Evolutionary conservation across 495 filamentous ascomycete genomes (phyloP), one percentile per base, ranked within the genome.

Genomic region (Neurospora sp.): DNA sequence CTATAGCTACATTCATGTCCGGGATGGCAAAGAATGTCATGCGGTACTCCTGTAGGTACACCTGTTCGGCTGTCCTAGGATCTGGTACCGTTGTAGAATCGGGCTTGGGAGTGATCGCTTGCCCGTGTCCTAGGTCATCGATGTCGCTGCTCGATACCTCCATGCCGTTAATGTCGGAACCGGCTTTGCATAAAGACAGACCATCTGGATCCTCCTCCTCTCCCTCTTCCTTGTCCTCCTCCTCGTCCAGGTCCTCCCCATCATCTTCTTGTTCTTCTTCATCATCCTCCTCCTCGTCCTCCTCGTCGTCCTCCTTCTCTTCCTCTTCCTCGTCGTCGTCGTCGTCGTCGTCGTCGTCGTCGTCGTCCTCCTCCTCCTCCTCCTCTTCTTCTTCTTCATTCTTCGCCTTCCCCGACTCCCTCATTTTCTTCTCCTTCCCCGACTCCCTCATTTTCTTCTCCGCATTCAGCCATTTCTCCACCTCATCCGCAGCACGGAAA

Each of bases 351-450:
- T 89, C 4, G 82, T 89, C 2, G 75, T 88, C 6, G 89, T 89
- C 70, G 75, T 85, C 7, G 87, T 83, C 27, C 87, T 87, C 9
- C 83, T 89, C 10, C 87, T 89, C 75, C 89, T 87, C 1, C 88
- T 88, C 0, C 73, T 89, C 71, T 83, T 87, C 10, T 82, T 88
- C 70, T 78, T 85, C 2, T 85, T 88, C 84, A 81, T 89, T 14
- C 83, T 89, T 7, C 76, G 12, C 40, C 12, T 41, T 89, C 1
- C 89, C 85, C 86, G 87, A 87, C 2, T 85, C 6, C 41, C 16
- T 85, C 6, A 87, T 16, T 41, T 89, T 69, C 87, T 89, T 74
- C 85, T 89, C 76, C 89, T 41, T 89, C 1, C 89, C 85, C 86
- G 87, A 87, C 2, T 85, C 6, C 41, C 16, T 85, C 6, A 87